Evolutionary conservation across 2,329 filamentous ascomycete species (phyloP).

Genomic region (Biscogniauxia mediterranea): DNA sequence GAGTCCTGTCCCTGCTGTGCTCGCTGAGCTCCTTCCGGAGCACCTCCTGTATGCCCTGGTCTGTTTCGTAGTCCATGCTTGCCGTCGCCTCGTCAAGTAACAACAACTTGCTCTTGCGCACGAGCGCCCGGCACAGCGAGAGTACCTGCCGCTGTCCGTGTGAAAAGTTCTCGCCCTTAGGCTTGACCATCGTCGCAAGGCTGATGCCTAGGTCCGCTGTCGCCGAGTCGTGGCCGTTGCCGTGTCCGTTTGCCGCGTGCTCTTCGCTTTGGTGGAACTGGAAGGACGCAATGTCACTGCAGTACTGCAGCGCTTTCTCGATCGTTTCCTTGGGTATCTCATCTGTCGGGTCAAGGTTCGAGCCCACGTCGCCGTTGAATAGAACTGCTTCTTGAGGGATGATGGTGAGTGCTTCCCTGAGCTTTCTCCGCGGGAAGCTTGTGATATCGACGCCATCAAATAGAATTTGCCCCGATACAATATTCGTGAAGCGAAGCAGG

Average conservation of each 20-base stretch:
- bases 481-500: slow-evolving; percentile 52
- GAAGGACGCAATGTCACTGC: slow-evolving; percentile 54
- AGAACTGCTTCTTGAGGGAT: slow-evolving; percentile 60
- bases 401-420: slow-evolving; percentile 54
- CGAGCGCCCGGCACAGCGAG: slow-evolving; percentile 55
- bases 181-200: slow-evolving; percentile 48
- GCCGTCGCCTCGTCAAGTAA: slow-evolving; percentile 59
- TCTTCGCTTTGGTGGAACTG: slow-evolving; percentile 25
- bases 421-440: slow-evolving; percentile 47
- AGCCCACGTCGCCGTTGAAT: slow-evolving; percentile 50
- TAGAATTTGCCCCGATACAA: slow-evolving; percentile 50
- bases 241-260: slow-evolving; percentile 16
- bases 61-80: slow-evolving; percentile 59
- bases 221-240: slow-evolving; percentile 12
- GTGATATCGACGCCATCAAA: slow-evolving; percentile 57
- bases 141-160: slow-evolving; percentile 59
- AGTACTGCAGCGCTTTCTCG: slow-evolving; percentile 59
- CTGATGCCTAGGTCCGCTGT: slow-evolving; percentile 32
- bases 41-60: slow-evolving; percentile 53
- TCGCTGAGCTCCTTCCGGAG: slow-evolving; percentile 48
- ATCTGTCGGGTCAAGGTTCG: slow-evolving; percentile 64
- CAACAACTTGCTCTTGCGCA: slow-evolving; percentile 54
- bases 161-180: slow-evolving; percentile 54
- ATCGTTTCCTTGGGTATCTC: slow-evolving; percentile 53
- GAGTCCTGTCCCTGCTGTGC: slow-evolving; percentile 45